Evolutionary conservation across 2,329 filamentous ascomycete genomes (phyloP).

Genomic region (Claviceps lovelessii): DNA sequence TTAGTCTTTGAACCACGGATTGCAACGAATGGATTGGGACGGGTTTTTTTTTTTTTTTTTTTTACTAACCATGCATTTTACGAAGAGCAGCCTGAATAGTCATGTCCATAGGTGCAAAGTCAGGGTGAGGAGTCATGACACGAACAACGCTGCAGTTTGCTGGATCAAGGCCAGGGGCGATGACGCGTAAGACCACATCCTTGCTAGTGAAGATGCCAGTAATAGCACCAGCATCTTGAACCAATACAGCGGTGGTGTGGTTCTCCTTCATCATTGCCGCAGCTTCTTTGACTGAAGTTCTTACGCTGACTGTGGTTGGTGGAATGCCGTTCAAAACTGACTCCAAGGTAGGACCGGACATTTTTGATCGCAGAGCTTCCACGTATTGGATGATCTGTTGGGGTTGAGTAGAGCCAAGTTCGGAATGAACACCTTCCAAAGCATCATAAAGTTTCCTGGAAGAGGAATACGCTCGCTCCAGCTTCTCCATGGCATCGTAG

Average conservation of each 20-base stretch:
- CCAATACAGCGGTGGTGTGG: conserved; percentile 89
- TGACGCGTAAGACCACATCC: conserved; percentile 94
- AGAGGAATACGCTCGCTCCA: conserved; percentile 92
- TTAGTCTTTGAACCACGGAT: not conserved
- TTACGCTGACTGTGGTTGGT: conserved; percentile 85
- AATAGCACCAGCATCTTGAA: conserved; percentile 92
- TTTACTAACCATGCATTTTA: conserved; percentile 86
- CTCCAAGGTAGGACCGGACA: conserved; percentile 95
- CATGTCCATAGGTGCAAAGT: conserved; percentile 98
- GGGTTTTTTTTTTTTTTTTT: too few relatives aligned
- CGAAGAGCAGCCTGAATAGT: conserved; percentile 93
- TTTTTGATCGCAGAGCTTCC: conserved; percentile 84
- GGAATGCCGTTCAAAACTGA: conserved; percentile 84
- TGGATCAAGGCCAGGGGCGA: conserved; percentile 89
- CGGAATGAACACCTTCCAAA: conserved; percentile 91
- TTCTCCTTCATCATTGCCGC: conserved; percentile 97
- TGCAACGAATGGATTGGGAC: not conserved
- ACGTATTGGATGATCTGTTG: conserved; percentile 99
- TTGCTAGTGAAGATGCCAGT: conserved; percentile 99
- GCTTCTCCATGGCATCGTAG: conserved; percentile 99
- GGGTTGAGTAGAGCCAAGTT: conserved; percentile 86
- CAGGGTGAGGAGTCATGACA: conserved; percentile 97
- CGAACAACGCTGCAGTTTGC: conserved; percentile 92
- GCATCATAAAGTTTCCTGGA: conserved; percentile 98
- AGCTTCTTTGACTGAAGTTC: conserved; percentile 92